phyloP scores from a whole-genome alignment of 305 asterid species.

The Fraxinus dipetala region DNA sequence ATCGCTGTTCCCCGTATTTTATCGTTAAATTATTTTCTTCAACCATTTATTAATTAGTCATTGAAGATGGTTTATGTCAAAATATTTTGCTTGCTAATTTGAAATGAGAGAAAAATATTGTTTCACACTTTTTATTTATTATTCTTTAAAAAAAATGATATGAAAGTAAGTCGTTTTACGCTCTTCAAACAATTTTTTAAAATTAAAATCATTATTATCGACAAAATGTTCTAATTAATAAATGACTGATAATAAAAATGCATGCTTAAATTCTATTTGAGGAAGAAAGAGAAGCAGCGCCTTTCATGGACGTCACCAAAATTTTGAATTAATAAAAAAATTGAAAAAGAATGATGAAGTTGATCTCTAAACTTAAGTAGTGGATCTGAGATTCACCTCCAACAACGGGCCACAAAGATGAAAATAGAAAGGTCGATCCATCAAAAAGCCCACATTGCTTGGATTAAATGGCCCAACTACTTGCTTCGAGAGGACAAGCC shows the following conservation, averaged over 20 bases:
- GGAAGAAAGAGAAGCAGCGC: background rate
- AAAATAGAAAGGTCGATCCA: background rate
- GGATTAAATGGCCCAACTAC: background rate
- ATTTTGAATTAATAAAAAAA: too few species aligned
- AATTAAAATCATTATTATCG: background rate
- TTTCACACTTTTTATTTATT: too few species aligned
- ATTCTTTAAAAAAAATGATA: background rate
- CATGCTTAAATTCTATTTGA: background rate
- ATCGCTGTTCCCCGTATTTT: background rate
- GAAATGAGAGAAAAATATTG: background rate
- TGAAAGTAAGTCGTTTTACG: background rate
- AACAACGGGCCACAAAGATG: background rate
- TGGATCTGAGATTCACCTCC: background rate
- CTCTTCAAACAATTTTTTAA: too few species aligned
- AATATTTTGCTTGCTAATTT: background rate
- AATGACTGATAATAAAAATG: background rate
- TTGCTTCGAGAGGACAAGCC: background rate
- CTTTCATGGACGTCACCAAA: background rate
- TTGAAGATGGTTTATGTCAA: background rate
- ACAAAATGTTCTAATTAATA: background rate
- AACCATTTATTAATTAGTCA: too few species aligned
- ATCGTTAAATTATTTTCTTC: background rate
- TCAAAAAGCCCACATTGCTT: background rate
- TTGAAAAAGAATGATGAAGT: too few species aligned
- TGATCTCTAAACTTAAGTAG: too few species aligned